Evolutionary conservation across 202 grass and related monocot species (phyloP).

Genomic region (Setaria italica): DNA sequence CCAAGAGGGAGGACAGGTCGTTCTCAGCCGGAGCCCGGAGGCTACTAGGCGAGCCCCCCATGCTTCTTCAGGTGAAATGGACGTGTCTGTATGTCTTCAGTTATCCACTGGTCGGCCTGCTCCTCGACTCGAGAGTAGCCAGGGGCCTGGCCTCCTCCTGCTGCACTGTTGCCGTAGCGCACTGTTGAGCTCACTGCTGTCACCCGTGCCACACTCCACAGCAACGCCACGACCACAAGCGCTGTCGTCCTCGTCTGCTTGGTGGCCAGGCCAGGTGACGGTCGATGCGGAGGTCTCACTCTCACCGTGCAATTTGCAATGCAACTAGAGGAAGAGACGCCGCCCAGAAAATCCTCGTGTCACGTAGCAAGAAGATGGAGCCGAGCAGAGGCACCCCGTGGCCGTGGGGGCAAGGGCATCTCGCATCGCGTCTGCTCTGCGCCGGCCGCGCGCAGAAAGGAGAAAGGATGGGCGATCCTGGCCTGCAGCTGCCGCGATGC

Average conservation of each 20-base stretch:
- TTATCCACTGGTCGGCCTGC: not conserved
- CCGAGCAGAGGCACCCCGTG: too few species aligned
- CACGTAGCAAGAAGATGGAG: not conserved
- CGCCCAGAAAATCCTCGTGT: constrained; percentile 8
- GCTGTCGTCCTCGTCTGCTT: not conserved
- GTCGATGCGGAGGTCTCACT: too few species aligned
- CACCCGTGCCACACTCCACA: constrained; percentile 20
- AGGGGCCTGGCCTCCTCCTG: not conserved
- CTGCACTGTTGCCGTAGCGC: not conserved
- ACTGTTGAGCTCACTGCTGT: not conserved
- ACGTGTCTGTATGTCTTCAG: constrained; percentile 29
- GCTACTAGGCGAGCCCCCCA: not conserved
- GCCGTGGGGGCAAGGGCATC: too few species aligned
- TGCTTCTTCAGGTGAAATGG: constrained; percentile 42
- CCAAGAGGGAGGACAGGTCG: not conserved
- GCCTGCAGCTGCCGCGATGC: not conserved
- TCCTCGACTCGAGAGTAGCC: not conserved
- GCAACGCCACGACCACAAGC: not conserved
- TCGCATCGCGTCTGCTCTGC: too few species aligned
- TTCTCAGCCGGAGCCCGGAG: not conserved
- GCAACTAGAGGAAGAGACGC: too few species aligned
- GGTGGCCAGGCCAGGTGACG: too few species aligned
- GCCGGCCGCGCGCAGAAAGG: constrained; percentile 17
- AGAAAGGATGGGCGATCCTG: constrained; percentile 36
- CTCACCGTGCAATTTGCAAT: too few species aligned